A percentile compares a stretch with the other conserved stretches of the same genome.
Conservation (phyloP, 129 eudicot genomes). For the Mikania micrantha region DNA sequence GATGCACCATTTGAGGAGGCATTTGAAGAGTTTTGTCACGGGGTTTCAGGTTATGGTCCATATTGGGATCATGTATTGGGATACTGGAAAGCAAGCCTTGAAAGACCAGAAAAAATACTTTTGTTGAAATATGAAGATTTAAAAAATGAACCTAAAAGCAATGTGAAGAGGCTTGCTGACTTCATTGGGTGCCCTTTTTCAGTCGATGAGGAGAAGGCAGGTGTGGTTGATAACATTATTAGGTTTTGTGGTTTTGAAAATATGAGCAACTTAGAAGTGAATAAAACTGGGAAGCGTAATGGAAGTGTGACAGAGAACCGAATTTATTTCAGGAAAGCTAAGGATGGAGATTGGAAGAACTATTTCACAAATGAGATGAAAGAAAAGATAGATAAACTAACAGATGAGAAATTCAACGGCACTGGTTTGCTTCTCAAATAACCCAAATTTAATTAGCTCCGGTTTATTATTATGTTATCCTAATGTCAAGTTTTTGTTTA, state of each 20-base stretch:
- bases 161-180: background rate
- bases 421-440: background rate
- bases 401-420: background rate
- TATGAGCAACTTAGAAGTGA: background rate
- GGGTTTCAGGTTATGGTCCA: background rate
- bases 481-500: too few relatives aligned
- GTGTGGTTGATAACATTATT: background rate
- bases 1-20: background rate
- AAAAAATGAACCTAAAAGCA: background rate
- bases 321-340: background rate
- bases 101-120: background rate
- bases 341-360: too few relatives aligned
- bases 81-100: background rate
- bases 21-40: background rate
- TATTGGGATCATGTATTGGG: background rate
- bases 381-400: background rate
- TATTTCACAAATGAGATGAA: background rate
- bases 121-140: background rate
- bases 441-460: too few relatives aligned
- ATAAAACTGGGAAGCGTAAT: background rate
- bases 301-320: background rate
- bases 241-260: background rate
- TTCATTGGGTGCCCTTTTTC: background rate
- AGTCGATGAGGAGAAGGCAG: background rate
- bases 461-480: too few relatives aligned